phyloP scores from a whole-genome alignment of 305 asterid genomes.

The Fraxinus paxiana region DNA sequence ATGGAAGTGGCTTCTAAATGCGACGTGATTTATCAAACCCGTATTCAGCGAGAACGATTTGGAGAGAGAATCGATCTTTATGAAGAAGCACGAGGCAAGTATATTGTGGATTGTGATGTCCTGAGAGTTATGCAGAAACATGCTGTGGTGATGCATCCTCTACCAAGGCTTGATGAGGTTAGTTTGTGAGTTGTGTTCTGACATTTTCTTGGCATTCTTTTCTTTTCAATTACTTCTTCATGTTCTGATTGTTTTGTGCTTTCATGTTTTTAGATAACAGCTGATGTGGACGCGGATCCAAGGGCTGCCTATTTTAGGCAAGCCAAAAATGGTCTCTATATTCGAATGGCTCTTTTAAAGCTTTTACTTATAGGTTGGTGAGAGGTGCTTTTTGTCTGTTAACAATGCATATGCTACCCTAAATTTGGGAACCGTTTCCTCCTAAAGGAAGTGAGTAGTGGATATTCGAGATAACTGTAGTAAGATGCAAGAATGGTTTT shows the following conservation, averaged over 20 bases:
- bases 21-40: slow-evolving; percentile 78
- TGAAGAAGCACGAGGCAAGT: slow-evolving; percentile 82
- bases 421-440: too few species aligned
- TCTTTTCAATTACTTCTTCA: neutral
- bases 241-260: neutral
- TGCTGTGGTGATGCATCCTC: slow-evolving; percentile 87
- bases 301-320: slow-evolving; percentile 94
- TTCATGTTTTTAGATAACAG: slow-evolving; percentile 48
- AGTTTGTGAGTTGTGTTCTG: neutral
- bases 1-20: slow-evolving; percentile 82
- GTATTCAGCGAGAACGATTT: slow-evolving; percentile 73
- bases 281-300: slow-evolving; percentile 72
- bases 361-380: slow-evolving; percentile 76
- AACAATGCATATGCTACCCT: too few species aligned
- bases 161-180: slow-evolving; percentile 93
- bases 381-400: too few species aligned
- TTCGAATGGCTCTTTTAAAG: slow-evolving; percentile 84
- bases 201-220: neutral
- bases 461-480: neutral
- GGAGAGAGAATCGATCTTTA: slow-evolving; percentile 71
- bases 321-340: slow-evolving; percentile 85
- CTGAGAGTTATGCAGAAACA: slow-evolving; percentile 74
- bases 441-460: neutral
- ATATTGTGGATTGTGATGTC: slow-evolving; percentile 54
- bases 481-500: neutral